Evolutionary conservation across 495 filamentous ascomycete species (phyloP), one percentile per base, ranked within the genome.

Genomic region (Lophiotrema nucula): DNA sequence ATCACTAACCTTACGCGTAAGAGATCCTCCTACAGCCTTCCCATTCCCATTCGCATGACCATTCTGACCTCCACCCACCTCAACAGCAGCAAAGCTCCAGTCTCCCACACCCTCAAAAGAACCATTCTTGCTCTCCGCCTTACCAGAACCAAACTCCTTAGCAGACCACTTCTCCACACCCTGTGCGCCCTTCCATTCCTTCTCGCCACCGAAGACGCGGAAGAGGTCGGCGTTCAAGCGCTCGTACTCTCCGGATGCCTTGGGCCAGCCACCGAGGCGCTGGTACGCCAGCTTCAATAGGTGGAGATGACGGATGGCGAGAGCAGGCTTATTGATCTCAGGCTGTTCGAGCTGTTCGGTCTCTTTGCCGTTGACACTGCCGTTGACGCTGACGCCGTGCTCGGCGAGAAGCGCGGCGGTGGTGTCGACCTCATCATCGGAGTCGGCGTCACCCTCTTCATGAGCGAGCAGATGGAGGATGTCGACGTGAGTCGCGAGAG

Each of bases 271-370:
- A 28, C 60, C 60, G 1, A 58, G 28, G 26, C 60, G 53, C 48
- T 63, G 60, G 41, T 37, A 58, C 38, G 60, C 60, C 18, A 58
- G 48, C 42, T 63, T 63, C 12, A 63, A 39, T 3, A 63, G 42
- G 18, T 26, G 38, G 12, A 63, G 37, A 31, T 63, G 53, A 1
- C 48, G 38, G 13, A 38, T 18, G 18, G 50, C 57, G 3, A 53
- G 3, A 11, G 27, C 6, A 8, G 26, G 23, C 23, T 47, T 46
- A 22, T 52, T 52, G 37, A 52, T 13, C 8, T 16, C 26, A 8
- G 24, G 19, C 16, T 37, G 15, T 6, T 50, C 48, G 8, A 31
- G 22, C 2, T 18, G 15, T 24, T 51, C 24, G 46, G 24, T 19
- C 11, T 45, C 21, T 6, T 63, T 33, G 47, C 47, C 52, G 44